A percentile compares a stretch with the other conserved stretches of the same genome.
These are phyloP conservation scores for Pseudotsuga menziesii DNA, from an alignment of 75 land plant genomes.

Conservation along the genomic window DNA sequence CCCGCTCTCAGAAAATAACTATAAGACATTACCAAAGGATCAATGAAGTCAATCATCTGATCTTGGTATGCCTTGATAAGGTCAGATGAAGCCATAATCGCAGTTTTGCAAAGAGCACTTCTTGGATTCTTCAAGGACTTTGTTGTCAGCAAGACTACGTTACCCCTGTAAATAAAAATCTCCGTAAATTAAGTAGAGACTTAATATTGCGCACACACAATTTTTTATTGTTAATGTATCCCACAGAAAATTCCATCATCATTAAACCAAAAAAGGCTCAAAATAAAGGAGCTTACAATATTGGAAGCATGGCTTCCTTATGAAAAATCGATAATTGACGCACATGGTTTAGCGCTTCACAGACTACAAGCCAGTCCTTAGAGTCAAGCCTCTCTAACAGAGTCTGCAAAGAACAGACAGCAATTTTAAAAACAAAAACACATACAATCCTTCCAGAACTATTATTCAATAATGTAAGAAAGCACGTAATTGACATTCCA, in stretches of 20 bases:
- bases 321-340: constrained; percentile 78
- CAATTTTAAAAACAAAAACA: not conserved
- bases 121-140: constrained; percentile 93
- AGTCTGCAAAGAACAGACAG: constrained; percentile 39
- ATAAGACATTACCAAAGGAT: constrained; percentile 65
- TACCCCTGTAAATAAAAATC: constrained; percentile 38
- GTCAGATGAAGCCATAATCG: constrained; percentile 89
- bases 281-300: constrained; percentile 48
- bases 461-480: not conserved
- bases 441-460: not conserved
- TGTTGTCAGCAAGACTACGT: constrained; percentile 46
- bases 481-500: not conserved
- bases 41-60: constrained; percentile 59
- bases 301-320: constrained; percentile 50
- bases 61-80: constrained; percentile 72
- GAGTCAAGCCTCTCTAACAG: constrained; percentile 76
- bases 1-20: not conserved
- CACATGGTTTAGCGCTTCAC: constrained; percentile 79
- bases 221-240: too few relatives aligned
- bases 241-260: not conserved
- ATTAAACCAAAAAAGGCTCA: not conserved
- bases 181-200: too few relatives aligned
- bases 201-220: too few relatives aligned
- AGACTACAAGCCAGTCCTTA: constrained; percentile 77
- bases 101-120: constrained; percentile 95